These are phyloP conservation scores for Astrocystis sublimbata DNA, from an alignment of 495 filamentous ascomycete genomes.

Conservation along the genomic window DNA sequence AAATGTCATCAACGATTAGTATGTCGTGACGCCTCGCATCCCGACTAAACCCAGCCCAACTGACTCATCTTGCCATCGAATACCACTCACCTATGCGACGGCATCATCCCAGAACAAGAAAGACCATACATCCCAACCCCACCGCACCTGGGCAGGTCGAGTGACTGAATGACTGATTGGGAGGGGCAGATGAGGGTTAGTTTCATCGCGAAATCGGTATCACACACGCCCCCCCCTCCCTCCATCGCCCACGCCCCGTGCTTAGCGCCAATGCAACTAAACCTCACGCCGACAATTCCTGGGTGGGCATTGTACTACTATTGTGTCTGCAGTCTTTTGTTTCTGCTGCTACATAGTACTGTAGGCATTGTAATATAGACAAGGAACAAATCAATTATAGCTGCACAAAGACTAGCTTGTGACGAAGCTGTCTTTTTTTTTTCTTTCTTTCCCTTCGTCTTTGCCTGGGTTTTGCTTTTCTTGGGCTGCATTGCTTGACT, in stretches of 20 bases:
- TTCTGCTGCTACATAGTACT: no score
- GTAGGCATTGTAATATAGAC: no score
- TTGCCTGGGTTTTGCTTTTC: background rate
- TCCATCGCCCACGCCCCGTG: background rate
- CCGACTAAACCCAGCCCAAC: no score
- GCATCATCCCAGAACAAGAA: background rate
- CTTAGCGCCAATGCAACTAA: conserved; percentile 17
- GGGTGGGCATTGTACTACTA: background rate
- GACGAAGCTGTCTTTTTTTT: no score
- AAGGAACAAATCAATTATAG: no score
- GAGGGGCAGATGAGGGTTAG: background rate
- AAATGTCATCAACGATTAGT: conserved; percentile 1
- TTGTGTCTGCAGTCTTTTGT: background rate
- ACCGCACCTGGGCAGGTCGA: background rate
- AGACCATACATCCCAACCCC: background rate
- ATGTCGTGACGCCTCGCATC: conserved; percentile 1
- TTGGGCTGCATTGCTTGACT: background rate
- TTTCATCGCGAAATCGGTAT: conserved; percentile 2
- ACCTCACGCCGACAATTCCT: conserved; percentile 10
- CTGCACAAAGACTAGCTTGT: background rate
- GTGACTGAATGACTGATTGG: background rate
- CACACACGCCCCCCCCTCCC: background rate
- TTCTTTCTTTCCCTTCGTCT: background rate
- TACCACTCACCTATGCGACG: background rate
- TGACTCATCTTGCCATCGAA: background rate